Evolutionary conservation across 2,329 filamentous ascomycete species (phyloP), one percentile per base, ranked within the genome.

Genomic region (Fusarium mundagurra): DNA sequence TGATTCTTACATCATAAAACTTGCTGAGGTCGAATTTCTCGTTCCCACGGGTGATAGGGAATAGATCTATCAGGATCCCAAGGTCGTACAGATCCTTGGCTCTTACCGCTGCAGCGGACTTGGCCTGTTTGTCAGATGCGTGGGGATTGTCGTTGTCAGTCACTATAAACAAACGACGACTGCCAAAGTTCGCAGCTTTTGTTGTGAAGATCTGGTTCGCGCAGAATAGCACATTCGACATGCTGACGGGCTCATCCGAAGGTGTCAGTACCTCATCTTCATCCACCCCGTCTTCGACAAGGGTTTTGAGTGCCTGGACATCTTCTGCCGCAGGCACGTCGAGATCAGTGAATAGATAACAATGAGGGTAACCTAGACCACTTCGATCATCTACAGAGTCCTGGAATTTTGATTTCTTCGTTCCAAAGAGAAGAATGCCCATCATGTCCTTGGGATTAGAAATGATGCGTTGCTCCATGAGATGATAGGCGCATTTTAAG

Each of bases 391-490:
- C 90, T 66, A 90, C 88, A 50, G 92, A 91, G 22, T 91, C 90
- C 51, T 92, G 90, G 73, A 95, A 95, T 77, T 92, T 95, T 44
- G 94, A 94, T 83, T 94, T 90, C 79, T 97, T 88, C 0, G 96
- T 99, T 14, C 95, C 95, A 80, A 97, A 99, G 1, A 99, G 87
- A 43, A 99, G 82, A 33, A 99, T 93, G 5, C 96, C 95, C 89
- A 99, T 98, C 94, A 98, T 97, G 71, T 99, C 96, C 79, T 92
- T 95, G 4, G 96, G 96, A 71, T 95, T 96, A 8, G 96, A 96
- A 77, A 99, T 98, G 82, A 99, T 98, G 77, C 96, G 94, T 84
- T 98, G 96, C 84, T 98, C 94, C 94, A 99, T 98, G 61, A 99
- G 87, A 79, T 94, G 91, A 79, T 97, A 97, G 66, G 96, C 96